Evolutionary conservation across 495 filamentous ascomycete species (phyloP).

Genomic region (Usnea hakonensis): DNA sequence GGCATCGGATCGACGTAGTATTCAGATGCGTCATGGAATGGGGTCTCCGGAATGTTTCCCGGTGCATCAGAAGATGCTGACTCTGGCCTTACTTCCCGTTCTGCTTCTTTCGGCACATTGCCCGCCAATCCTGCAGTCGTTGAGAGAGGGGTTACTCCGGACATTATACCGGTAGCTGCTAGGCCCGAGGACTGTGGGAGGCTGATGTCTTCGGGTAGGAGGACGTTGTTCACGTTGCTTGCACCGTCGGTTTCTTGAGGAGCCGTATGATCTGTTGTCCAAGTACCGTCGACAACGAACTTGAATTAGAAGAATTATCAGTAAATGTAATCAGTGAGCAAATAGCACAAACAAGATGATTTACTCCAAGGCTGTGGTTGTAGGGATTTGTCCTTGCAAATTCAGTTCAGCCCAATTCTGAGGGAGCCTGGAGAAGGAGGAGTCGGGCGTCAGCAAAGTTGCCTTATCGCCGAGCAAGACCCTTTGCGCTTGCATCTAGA

Average conservation of each 20-base stretch:
- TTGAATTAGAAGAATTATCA: slow-evolving; percentile 29
- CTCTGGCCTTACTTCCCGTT: slow-evolving; percentile 21
- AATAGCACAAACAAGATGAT: background rate
- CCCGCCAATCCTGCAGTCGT: slow-evolving; percentile 66
- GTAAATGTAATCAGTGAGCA: background rate
- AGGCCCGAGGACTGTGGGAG: slow-evolving; percentile 29
- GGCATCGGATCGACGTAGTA: slow-evolving; percentile 65
- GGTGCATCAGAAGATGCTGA: slow-evolving; percentile 44
- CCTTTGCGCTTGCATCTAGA: slow-evolving; percentile 10
- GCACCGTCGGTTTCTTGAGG: slow-evolving; percentile 70
- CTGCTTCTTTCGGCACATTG: slow-evolving; percentile 54
- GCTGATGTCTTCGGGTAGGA: slow-evolving; percentile 64
- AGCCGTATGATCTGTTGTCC: slow-evolving; percentile 70
- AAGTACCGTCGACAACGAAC: slow-evolving; percentile 89
- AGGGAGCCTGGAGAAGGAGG: background rate
- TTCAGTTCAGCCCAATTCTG: background rate
- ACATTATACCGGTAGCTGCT: slow-evolving; percentile 47
- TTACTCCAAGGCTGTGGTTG: background rate
- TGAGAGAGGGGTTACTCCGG: slow-evolving; percentile 62
- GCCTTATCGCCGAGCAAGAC: slow-evolving; percentile 10
- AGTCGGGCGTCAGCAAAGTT: slow-evolving; percentile 3
- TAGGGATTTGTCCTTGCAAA: background rate
- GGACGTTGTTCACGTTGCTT: slow-evolving; percentile 83
- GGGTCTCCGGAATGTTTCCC: slow-evolving; percentile 75
- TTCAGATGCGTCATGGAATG: slow-evolving; percentile 48